phyloP scores from a whole-genome alignment of 2,329 filamentous ascomycete genomes.

The Blumeriella jaapii region DNA sequence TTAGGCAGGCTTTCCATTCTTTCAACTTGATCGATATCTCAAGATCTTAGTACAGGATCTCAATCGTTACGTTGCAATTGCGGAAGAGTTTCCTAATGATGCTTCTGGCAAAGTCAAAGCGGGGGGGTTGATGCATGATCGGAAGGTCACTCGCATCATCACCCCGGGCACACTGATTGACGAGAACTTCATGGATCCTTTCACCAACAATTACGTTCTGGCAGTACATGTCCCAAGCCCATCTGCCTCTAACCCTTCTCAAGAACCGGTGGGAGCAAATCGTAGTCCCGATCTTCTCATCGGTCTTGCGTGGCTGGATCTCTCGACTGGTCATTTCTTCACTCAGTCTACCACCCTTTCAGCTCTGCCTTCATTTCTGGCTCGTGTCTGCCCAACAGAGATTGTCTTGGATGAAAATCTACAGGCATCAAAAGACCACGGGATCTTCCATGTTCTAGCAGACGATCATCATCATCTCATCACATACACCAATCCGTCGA shows the following conservation, averaged over 20 bases:
- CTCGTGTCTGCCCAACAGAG: slow-evolving; percentile 74
- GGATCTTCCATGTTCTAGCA: slow-evolving; percentile 55
- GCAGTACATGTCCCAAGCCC: slow-evolving; percentile 51
- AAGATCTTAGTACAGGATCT: slow-evolving; percentile 88
- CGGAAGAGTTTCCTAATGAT: slow-evolving; percentile 79
- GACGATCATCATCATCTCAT: slow-evolving; percentile 68
- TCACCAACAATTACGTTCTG: slow-evolving; percentile 85
- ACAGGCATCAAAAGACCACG: slow-evolving; percentile 44
- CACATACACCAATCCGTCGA: slow-evolving; percentile 50
- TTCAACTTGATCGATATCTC: slow-evolving; percentile 83
- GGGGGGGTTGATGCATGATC: slow-evolving; percentile 73
- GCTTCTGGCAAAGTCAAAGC: slow-evolving; percentile 57
- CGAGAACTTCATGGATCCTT: slow-evolving; percentile 93
- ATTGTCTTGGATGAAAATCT: slow-evolving; percentile 63
- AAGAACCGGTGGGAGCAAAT: slow-evolving; percentile 6
- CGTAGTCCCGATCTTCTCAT: slow-evolving; percentile 32
- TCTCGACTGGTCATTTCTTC: slow-evolving; percentile 90
- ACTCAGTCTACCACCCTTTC: slow-evolving; percentile 65
- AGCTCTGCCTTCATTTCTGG: slow-evolving; percentile 67
- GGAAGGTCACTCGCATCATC: slow-evolving; percentile 74
- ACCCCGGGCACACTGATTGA: slow-evolving; percentile 94
- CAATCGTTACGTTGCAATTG: slow-evolving; percentile 83
- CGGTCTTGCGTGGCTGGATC: slow-evolving; percentile 85
- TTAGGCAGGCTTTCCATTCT: slow-evolving; percentile 84
- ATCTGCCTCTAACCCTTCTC: slow-evolving; percentile 19